These are phyloP conservation scores for Trichoderma oligosporum DNA, from an alignment of 2,329 filamentous ascomycete species.

Conservation along the genomic window DNA sequence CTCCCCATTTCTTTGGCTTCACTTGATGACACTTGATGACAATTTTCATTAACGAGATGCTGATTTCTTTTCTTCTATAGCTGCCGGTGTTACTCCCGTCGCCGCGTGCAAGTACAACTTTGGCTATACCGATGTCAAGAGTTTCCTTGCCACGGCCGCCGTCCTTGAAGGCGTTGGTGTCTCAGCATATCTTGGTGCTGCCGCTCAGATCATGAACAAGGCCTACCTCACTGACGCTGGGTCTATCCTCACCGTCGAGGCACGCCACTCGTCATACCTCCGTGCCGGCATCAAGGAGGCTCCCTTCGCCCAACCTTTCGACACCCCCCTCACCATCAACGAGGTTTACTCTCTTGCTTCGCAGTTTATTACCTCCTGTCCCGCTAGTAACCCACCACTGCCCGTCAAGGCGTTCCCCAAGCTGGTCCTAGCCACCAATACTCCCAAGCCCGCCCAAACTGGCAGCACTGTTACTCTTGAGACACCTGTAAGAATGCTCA, in stretches of 20 bases:
- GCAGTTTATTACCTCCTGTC: conserved; percentile 57
- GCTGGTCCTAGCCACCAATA: conserved; percentile 33
- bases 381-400: conserved; percentile 49
- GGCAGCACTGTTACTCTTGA: conserved; percentile 27
- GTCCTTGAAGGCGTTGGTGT: conserved; percentile 65
- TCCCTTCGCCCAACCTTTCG: conserved; percentile 58
- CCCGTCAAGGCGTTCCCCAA: conserved; percentile 59
- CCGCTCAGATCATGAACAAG: conserved; percentile 55
- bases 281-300: conserved; percentile 45
- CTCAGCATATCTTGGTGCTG: conserved; percentile 61
- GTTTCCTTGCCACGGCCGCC: conserved; percentile 58
- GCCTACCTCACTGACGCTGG: conserved; percentile 57
- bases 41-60: too few relatives aligned
- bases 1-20: neutral
- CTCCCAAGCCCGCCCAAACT: conserved; percentile 22
- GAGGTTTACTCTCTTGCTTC: conserved; percentile 63
- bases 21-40: too few relatives aligned
- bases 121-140: conserved; percentile 53
- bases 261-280: conserved; percentile 60
- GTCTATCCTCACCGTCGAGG: conserved; percentile 60
- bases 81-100: conserved; percentile 47
- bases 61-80: conserved; percentile 4
- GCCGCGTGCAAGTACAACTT: conserved; percentile 56
- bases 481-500: too few relatives aligned
- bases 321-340: conserved; percentile 55